phyloP scores from a whole-genome alignment of 2,329 filamentous ascomycete species.

The Mycosphaerella sp. region DNA sequence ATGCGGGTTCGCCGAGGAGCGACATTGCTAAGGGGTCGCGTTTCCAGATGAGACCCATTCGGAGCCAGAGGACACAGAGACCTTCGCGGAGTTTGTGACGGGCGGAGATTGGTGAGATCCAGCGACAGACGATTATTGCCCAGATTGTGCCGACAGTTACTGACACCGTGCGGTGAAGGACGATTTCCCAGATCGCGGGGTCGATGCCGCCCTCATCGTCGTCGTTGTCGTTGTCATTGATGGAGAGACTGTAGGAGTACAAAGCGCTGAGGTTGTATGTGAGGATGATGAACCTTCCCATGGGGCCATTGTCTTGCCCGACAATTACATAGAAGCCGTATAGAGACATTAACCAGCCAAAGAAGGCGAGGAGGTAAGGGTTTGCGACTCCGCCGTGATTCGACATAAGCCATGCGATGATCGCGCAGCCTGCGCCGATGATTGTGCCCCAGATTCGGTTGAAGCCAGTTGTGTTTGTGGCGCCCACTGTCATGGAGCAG shows the following conservation, averaged over 20 bases:
- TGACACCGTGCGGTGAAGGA: slow-evolving; percentile 76
- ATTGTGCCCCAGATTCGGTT: slow-evolving; percentile 82
- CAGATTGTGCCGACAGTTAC: slow-evolving; percentile 84
- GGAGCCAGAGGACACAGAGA: slow-evolving; percentile 82
- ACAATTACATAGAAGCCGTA: slow-evolving; percentile 84
- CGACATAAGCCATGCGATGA: slow-evolving; percentile 71
- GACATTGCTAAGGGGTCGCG: slow-evolving; percentile 77
- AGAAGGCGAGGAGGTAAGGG: slow-evolving; percentile 65
- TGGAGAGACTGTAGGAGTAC: slow-evolving; percentile 85
- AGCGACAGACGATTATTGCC: slow-evolving; percentile 81
- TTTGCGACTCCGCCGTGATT: slow-evolving; percentile 52
- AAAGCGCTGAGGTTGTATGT: slow-evolving; percentile 94
- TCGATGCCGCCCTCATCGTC: slow-evolving; percentile 76
- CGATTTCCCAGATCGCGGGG: slow-evolving; percentile 82
- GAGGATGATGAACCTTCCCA: slow-evolving; percentile 88
- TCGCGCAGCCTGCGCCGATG: slow-evolving; percentile 68
- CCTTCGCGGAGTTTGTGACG: slow-evolving; percentile 83
- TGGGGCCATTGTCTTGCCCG: slow-evolving; percentile 73
- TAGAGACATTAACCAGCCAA: slow-evolving; percentile 67
- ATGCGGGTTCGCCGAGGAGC: slow-evolving; percentile 35
- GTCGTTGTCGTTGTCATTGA: slow-evolving; percentile 72
- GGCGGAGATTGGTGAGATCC: slow-evolving; percentile 92
- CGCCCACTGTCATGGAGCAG: slow-evolving; percentile 94
- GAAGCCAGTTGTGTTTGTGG: slow-evolving; percentile 86
- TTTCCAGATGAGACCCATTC: slow-evolving; percentile 95